phyloP scores from a whole-genome alignment of 257 asterid genomes.

The Knoxia roxburghii region DNA sequence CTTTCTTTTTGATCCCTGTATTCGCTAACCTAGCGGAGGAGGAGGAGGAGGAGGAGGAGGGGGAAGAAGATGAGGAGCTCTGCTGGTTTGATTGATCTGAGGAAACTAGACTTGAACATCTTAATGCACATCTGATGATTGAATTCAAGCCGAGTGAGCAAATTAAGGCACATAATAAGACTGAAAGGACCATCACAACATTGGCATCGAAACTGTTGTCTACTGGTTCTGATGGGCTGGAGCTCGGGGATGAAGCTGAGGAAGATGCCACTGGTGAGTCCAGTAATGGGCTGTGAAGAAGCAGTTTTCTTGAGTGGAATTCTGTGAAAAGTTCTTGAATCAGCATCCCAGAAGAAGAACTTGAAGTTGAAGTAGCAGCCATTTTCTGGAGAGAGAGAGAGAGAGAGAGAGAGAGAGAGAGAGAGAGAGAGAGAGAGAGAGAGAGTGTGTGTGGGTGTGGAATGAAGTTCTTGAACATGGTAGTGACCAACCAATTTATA shows the following conservation, averaged over 20 bases:
- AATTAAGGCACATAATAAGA: constrained; percentile 25
- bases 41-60: no score
- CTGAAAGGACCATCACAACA: constrained; percentile 29
- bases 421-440: no score
- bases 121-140: constrained; percentile 25
- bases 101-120: constrained; percentile 17
- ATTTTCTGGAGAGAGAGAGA: neutral
- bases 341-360: neutral
- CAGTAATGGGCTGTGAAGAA: constrained; percentile 16
- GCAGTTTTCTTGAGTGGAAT: constrained; percentile 23
- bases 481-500: constrained; percentile 15
- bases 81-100: neutral
- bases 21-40: constrained; percentile 9
- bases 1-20: constrained; percentile 25
- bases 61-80: no score
- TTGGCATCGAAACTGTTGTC: constrained; percentile 26
- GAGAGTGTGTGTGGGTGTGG: neutral
- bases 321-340: constrained; percentile 15
- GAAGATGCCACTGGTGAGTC: constrained; percentile 8
- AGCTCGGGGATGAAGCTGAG: constrained; percentile 10
- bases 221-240: neutral
- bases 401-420: no score
- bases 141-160: constrained; percentile 28
- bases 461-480: constrained; percentile 3
- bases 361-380: constrained; percentile 8